Evolutionary conservation across 1,284 basidiomycete genomes (phyloP).

Genomic region (Boletus subluridellus): DNA sequence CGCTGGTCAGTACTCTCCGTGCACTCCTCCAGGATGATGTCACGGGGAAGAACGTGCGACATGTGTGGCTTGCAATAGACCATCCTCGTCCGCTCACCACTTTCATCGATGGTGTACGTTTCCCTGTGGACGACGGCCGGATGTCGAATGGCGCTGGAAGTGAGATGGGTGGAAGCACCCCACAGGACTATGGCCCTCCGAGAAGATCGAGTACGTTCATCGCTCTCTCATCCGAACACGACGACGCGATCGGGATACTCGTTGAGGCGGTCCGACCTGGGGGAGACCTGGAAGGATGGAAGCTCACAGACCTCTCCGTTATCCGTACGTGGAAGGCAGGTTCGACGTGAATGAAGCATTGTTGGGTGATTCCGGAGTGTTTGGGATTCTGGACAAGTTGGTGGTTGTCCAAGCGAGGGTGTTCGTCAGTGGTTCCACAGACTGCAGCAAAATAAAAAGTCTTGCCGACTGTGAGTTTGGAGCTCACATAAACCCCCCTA

Average conservation of each 20-base stretch:
- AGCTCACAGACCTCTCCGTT: slow-evolving; percentile 37
- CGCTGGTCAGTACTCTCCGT: slow-evolving; percentile 42
- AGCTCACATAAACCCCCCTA: not conserved
- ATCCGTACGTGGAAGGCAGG: slow-evolving; percentile 24
- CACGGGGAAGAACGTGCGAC: slow-evolving; percentile 18
- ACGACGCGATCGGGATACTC: slow-evolving; percentile 42
- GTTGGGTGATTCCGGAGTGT: slow-evolving; percentile 43
- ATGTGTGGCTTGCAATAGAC: slow-evolving; percentile 50
- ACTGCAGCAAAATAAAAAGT: slow-evolving; percentile 32
- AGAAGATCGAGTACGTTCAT: slow-evolving; percentile 45
- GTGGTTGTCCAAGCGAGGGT: slow-evolving; percentile 42
- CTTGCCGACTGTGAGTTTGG: not conserved
- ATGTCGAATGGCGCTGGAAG: not conserved
- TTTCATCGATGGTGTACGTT: not conserved
- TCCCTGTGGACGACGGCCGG: not conserved
- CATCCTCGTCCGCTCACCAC: slow-evolving; percentile 35
- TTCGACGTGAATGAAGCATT: slow-evolving; percentile 33
- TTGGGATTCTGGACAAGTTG: slow-evolving; percentile 50
- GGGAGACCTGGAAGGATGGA: slow-evolving; percentile 40
- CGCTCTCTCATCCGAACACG: slow-evolving; percentile 36
- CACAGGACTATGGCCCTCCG: not conserved
- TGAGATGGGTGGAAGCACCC: not conserved
- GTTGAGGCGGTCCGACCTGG: slow-evolving; percentile 39
- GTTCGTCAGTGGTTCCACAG: slow-evolving; percentile 44
- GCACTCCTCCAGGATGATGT: slow-evolving; percentile 33